Base-by-base conservation (phyloP, 2,329 filamentous ascomycete species). In the Fusarium hostae region DNA sequence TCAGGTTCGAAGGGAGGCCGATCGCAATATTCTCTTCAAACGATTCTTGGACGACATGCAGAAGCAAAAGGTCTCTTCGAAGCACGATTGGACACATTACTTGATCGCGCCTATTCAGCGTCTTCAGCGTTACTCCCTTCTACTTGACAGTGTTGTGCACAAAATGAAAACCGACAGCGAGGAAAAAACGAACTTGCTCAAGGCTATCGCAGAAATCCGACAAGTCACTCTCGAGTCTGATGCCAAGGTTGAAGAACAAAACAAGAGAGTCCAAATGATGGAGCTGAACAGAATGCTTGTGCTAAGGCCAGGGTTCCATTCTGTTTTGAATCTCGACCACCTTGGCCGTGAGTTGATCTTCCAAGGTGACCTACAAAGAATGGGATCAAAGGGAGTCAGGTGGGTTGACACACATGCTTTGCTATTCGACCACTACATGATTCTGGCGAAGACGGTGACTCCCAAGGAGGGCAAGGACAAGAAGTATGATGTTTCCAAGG, bases 371-470 rank as follows among this genome's bases (percentile, higher is more conserved):
- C 84, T 99, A 63, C 94, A 97, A 79, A 88, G 96, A 69, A 92
- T 94, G 84, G 94, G 95, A 60, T 93, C 91, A 45, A 97, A 93
- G 79, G 91, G 94, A 62, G 96, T 98, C 78, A 92, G 91, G 70
- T 97, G 95, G 92, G 90, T 98, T 11, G 96, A 99, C 77, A 97
- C 94, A 1, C 94, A 98, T 79, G 94, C 94, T 5, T 88, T 99
- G 48, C 87, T 99, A 1, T 98, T 99, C 78, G 97, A 99, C 77
- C 95, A 99, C 81, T 99, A 98, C 80, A 87, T 99, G 40, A 95
- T 99, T 37, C 84, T 99, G 47, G 93, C 96, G 41, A 99, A 99
- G 84, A 87, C 94, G 11, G 86, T 91, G 6, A 85, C 87, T 15
- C 85, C 90, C 48, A 94, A 94, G 76, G 89, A 90, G 47, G 87